Evolutionary conservation across 225 moss, liverwort and hornwort species (phyloP).

Genomic region (Physcomitrellopsis africana): DNA sequence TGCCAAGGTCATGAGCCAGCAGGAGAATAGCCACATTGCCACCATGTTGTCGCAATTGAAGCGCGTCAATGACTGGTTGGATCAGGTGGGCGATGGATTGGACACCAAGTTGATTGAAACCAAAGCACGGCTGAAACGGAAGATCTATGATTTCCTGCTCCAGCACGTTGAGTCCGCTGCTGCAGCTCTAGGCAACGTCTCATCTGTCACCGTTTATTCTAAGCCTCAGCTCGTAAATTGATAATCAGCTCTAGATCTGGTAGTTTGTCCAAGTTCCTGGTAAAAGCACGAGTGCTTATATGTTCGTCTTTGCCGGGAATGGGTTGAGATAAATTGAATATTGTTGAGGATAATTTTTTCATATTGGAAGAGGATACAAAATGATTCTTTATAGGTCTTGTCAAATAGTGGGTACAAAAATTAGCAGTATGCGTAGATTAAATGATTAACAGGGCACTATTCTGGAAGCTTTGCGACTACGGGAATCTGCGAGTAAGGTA

Average conservation of each 20-base stretch:
- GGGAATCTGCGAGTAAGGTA: slow-evolving; percentile 28
- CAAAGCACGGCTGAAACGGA: slow-evolving; percentile 77
- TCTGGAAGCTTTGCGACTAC: slow-evolving; percentile 5
- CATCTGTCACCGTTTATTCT: slow-evolving; percentile 58
- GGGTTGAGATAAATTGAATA: slow-evolving; percentile 11
- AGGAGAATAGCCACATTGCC: slow-evolving; percentile 89
- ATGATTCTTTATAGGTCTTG: neutral
- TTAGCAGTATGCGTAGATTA: too few species aligned
- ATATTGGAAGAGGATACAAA: neutral
- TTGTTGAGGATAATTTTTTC: neutral
- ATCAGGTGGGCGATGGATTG: slow-evolving; percentile 64
- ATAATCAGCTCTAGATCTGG: slow-evolving; percentile 1
- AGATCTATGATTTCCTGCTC: slow-evolving; percentile 88
- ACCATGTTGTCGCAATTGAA: slow-evolving; percentile 92
- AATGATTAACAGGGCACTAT: neutral
- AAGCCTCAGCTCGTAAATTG: slow-evolving; percentile 57
- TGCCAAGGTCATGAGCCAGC: slow-evolving; percentile 65
- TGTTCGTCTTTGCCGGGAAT: slow-evolving; percentile 11
- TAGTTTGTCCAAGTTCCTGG: neutral
- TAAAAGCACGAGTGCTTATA: neutral
- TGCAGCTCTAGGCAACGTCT: slow-evolving; percentile 77
- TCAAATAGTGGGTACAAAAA: slow-evolving; percentile 19
- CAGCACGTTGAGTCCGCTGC: slow-evolving; percentile 97
- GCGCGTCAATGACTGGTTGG: slow-evolving; percentile 95
- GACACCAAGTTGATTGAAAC: slow-evolving; percentile 72